Base-by-base conservation (phyloP, 176 grass and related monocot genomes). In the Thinopyrum elongatum region DNA sequence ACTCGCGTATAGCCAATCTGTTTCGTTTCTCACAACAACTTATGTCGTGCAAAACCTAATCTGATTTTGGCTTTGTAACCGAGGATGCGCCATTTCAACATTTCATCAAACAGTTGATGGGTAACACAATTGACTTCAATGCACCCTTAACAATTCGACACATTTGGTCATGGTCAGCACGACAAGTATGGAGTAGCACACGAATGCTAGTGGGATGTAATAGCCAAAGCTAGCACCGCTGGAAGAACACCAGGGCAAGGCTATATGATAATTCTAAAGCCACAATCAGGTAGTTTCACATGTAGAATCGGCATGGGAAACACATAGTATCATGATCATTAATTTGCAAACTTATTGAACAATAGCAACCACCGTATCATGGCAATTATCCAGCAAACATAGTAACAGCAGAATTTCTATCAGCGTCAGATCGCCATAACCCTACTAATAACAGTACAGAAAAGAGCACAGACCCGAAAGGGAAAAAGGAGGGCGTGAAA, bases 261-360 rank as follows among this genome's bases (percentile, higher is more conserved):
- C 25, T 16, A 60, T 10, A 19, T 0, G 6, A 65, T 15, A 65
- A 78, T 19, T 42, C 2, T 12, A 63, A 29, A 26, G 27, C 22
- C 55, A 4, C 21, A 66, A 78, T 26, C 31, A 87, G 15, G 64
- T 73, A 14, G 51, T 23, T 68, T 63, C 28, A 65, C 49, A 81
- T 11, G 33, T 41, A 63, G 10, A 21, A 26, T 59, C 64, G 16
- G 55, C 1, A 31, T 34, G 69, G 23, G 21, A 33, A 66, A 80
- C 23, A 27, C 8, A 64, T 10, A 27, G 44, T 22, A 68, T 27
- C 1, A 74, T 22, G 26, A 4, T 31, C 46, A 2, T 58, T 53
- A 5, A 51, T 53, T 26, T 9, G 64, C 25, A 16, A 59, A 87
- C 46, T 90, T 90, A 90, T 90, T 83, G 34, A 77, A 79, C 66